phyloP scores from a whole-genome alignment of 148 eudicot genomes.

The Spergularia marina region DNA sequence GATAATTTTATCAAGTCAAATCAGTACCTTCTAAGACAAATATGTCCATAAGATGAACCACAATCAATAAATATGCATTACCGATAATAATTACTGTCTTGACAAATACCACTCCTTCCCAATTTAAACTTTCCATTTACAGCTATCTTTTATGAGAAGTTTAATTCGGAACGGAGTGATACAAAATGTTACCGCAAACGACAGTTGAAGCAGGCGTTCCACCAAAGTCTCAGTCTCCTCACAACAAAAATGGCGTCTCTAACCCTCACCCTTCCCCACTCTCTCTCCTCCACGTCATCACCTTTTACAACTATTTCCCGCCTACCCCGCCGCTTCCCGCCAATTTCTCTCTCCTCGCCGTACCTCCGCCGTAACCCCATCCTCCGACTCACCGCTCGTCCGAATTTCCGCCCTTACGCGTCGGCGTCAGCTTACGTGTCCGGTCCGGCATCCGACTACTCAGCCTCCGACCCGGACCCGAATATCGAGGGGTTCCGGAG shows the following conservation, averaged over 20 bases:
- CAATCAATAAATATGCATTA: no score
- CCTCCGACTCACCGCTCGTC: slow-evolving; percentile 15
- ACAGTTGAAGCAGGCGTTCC: no score
- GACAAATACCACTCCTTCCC: no score
- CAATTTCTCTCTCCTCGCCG: slow-evolving; percentile 21
- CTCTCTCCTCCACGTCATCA: slow-evolving; percentile 25
- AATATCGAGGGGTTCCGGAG: slow-evolving; percentile 24
- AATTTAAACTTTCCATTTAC: no score
- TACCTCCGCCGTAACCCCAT: slow-evolving; percentile 4
- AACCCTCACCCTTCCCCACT: slow-evolving; percentile 12
- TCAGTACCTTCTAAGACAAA: no score
- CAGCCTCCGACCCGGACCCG: slow-evolving; percentile 40
- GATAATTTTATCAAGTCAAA: no score
- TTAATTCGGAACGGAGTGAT: no score
- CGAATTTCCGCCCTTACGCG: background rate
- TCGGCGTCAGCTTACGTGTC: slow-evolving; percentile 46
- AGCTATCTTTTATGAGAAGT: no score
- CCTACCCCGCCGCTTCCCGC: slow-evolving; percentile 13
- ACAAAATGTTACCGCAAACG: no score
- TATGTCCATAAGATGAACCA: no score
- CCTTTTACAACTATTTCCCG: background rate
- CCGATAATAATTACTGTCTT: no score
- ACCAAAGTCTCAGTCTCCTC: no score
- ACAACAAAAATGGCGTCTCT: slow-evolving; percentile 26
- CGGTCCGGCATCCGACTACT: slow-evolving; percentile 67